Evolutionary conservation across 768 basidiomycete species (phyloP).

Genomic region (Termitomyces sp.): DNA sequence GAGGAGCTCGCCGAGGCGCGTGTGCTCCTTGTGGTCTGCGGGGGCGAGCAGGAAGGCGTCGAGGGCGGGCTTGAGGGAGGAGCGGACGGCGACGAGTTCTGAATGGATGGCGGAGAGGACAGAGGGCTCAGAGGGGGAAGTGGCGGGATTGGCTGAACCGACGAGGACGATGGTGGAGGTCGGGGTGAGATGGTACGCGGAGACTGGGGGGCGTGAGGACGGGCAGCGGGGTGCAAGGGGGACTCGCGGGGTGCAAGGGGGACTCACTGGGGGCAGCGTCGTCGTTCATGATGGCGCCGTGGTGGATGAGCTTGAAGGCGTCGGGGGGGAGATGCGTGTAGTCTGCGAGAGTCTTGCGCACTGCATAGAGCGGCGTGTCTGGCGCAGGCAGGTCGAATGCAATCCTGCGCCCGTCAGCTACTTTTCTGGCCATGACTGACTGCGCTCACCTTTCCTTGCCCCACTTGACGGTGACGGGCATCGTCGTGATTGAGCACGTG

Average conservation of each 20-base stretch:
- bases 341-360: slow-evolving; percentile 61
- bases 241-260: slow-evolving; percentile 44
- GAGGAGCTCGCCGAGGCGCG: slow-evolving; percentile 74
- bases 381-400: slow-evolving; percentile 49
- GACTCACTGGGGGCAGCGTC: slow-evolving; percentile 57
- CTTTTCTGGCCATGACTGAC: too few species aligned
- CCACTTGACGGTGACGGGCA: slow-evolving; percentile 44
- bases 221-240: background rate
- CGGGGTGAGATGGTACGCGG: slow-evolving; percentile 66
- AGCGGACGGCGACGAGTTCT: slow-evolving; percentile 47
- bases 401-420: slow-evolving; percentile 19
- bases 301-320: slow-evolving; percentile 83
- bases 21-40: slow-evolving; percentile 30
- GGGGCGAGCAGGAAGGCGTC: slow-evolving; percentile 42
- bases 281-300: slow-evolving; percentile 89
- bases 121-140: slow-evolving; percentile 38
- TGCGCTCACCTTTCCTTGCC: slow-evolving; percentile 27
- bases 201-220: slow-evolving; percentile 37
- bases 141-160: slow-evolving; percentile 32
- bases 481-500: slow-evolving; percentile 4
- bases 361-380: slow-evolving; percentile 46
- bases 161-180: slow-evolving; percentile 71
- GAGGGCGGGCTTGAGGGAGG: slow-evolving; percentile 49
- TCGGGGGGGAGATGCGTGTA: slow-evolving; percentile 65
- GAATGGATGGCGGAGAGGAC: slow-evolving; percentile 48